These are phyloP conservation scores for Saccharomycopsis javanensis DNA, from an alignment of 805 yeast species.

Conservation along the genomic window DNA sequence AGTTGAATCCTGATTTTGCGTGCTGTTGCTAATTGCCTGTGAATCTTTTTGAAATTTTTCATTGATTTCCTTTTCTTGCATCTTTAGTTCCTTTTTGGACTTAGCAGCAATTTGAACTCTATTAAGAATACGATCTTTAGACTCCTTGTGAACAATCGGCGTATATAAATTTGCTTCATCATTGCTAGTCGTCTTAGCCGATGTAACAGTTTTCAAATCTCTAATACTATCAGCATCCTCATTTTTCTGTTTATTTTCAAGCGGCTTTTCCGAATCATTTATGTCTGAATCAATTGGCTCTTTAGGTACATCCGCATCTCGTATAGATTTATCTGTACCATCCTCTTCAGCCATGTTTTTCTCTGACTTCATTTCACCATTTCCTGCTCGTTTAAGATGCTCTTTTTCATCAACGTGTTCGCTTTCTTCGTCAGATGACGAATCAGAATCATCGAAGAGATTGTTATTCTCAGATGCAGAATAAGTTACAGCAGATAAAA, in stretches of 20 bases:
- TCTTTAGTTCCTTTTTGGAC: conserved; percentile 11
- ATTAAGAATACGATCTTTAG: conserved; percentile 16
- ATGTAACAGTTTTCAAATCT: background rate
- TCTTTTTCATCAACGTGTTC: background rate
- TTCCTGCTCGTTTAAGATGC: too few species aligned
- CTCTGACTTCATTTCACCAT: too few species aligned
- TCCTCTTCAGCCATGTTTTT: too few species aligned
- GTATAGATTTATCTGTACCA: background rate
- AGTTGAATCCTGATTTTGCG: background rate
- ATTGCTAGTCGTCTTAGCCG: background rate
- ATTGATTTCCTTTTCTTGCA: conserved; percentile 15
- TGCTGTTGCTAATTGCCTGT: background rate
- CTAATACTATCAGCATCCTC: background rate
- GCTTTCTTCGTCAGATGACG: background rate
- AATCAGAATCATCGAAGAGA: background rate
- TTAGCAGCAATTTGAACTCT: conserved; percentile 15
- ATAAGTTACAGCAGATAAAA: background rate
- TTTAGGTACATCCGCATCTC: background rate
- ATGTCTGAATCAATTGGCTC: background rate
- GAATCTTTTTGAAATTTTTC: conserved; percentile 8
- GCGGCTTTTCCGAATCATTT: background rate
- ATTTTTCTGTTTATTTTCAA: background rate
- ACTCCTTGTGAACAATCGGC: conserved; percentile 7
- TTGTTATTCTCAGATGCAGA: background rate
- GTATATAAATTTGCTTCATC: background rate